Evolutionary conservation across 2,329 filamentous ascomycete genomes (phyloP), one percentile per base, ranked within the genome.

Genomic region (Sphaerulina populicola): DNA sequence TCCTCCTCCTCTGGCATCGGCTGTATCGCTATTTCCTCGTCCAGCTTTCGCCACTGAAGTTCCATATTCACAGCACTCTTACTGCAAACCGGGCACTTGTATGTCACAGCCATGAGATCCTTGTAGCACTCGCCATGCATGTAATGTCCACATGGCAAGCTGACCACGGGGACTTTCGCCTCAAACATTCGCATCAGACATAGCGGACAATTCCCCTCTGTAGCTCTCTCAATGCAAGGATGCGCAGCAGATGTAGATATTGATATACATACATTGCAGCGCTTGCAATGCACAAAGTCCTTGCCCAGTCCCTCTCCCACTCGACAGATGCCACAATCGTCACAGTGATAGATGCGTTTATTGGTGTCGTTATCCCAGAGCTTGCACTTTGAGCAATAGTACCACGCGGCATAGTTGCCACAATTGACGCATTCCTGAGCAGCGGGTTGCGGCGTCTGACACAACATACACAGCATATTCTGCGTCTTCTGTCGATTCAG

Each of bases 51-150:
- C 72, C 97, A 98, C 61, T 94, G 86, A 35, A 87, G 80, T 65
- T 96, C 91, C 91, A 98, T 98, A 65, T 97, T 97, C 59, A 88
- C 81, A n/a, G 94, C 85, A 57, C 87, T 95, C 69, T 93, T 94
- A 72, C 85, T 94, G 77, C 93, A 98, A 44, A 96, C 89, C 0
- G 91, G 93, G 63, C 93, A 98, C 64, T 91, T 94, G 73, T 97
- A 98, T 5, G 90, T 94, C 3, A 82, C 83, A 62, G 84, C 83
- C 75, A 94, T 90, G 66, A 95, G 86, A 61, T 93, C 81, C 41
- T 87, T 81, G 64, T 94, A 93, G 70, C 93, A 98, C 52, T 80
- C 81, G 62, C 86, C 83, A 69, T 98, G 93, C 66, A 98, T 94
- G 64, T 91, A 94, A 67, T 98, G 93, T 2, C 93, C 93, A 67